phyloP scores from a whole-genome alignment of 1,284 basidiomycete genomes.

The Tausonia pullulans region DNA sequence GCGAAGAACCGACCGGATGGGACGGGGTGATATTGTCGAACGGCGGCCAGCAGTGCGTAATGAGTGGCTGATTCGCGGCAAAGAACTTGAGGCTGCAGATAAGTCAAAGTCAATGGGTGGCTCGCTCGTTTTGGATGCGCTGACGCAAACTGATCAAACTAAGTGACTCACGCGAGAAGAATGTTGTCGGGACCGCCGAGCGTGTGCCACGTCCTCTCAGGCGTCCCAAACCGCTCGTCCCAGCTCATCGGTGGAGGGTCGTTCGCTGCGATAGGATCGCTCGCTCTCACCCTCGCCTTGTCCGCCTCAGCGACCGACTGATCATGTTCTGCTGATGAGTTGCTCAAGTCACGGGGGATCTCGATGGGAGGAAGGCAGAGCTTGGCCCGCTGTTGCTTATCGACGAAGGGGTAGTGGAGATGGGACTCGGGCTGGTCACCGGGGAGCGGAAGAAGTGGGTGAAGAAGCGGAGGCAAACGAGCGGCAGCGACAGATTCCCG shows the following conservation, averaged over 20 bases:
- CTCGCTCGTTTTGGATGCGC: too few relatives aligned
- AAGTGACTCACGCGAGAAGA: too few relatives aligned
- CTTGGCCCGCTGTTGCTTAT: not conserved
- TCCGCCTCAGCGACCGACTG: too few relatives aligned
- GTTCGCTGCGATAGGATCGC: too few relatives aligned
- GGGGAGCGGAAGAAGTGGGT: not conserved
- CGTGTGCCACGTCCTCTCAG: too few relatives aligned
- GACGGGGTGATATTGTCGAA: not conserved
- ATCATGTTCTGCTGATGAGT: too few relatives aligned
- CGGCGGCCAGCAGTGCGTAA: slow-evolving; percentile 7
- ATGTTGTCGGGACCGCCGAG: too few relatives aligned
- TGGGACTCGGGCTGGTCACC: not conserved
- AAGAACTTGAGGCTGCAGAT: not conserved
- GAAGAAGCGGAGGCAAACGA: not conserved
- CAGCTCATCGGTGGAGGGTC: too few relatives aligned
- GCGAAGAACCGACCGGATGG: not conserved
- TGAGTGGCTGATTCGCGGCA: not conserved
- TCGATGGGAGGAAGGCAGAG: slow-evolving; percentile 1
- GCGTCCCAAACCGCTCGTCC: too few relatives aligned
- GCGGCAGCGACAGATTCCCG: too few relatives aligned
- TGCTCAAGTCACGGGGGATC: not conserved
- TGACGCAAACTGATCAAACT: too few relatives aligned
- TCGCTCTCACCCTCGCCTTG: too few relatives aligned
- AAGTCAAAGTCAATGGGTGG: not conserved
- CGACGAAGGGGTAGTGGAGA: slow-evolving; percentile 8